Evolutionary conservation across 2,329 filamentous ascomycete genomes (phyloP), one percentile per base, ranked within the genome.

Genomic region (Leptodontidium sp.): DNA sequence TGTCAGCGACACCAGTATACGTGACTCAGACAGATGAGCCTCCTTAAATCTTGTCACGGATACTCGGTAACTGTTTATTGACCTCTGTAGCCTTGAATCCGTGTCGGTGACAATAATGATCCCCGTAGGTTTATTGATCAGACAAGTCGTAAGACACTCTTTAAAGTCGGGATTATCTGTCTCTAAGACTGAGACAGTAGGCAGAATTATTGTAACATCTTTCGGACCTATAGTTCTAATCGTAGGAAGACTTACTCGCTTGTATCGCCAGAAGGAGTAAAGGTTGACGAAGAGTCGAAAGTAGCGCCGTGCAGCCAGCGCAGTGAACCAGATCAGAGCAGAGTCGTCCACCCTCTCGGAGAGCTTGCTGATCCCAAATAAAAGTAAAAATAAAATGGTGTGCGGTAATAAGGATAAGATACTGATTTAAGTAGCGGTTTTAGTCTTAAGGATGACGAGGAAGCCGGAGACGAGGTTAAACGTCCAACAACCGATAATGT

Each of bases 361-460:
- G 26, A 58, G 26, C 53, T 32, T 58, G 14, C 5, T 58, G 26
- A 58, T 58, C 26, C 14, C 53, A 58, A 58, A 58, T 38, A 58
- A 58, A 58, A 58, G 26, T 58, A 58, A 35, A 58, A 58, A 58
- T 58, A 21, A 14, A 35, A 58, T 58, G 26, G 53, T 24, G 35
- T 58, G 26, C 29, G 26, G 14, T 58, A 58, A 58, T 35, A 58
- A 58, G 32, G 53, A 15, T 58, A 58, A 58, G 14, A 58, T 58
- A 17, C 26, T 58, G 26, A 58, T 58, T 58, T 58, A 26, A 58
- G 53, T 58, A 58, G 26, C 53, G 53, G 32, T 58, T 58, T 58
- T 35, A 38, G 26, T 58, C 26, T 58, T 38, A 32, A 58, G 53
- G 12, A 58, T 58, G 14, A 58, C 26, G 9, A 58, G 53, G 26